phyloP scores from a whole-genome alignment of 176 grass and related monocot genomes.

The Bonia amplexicaulis region DNA sequence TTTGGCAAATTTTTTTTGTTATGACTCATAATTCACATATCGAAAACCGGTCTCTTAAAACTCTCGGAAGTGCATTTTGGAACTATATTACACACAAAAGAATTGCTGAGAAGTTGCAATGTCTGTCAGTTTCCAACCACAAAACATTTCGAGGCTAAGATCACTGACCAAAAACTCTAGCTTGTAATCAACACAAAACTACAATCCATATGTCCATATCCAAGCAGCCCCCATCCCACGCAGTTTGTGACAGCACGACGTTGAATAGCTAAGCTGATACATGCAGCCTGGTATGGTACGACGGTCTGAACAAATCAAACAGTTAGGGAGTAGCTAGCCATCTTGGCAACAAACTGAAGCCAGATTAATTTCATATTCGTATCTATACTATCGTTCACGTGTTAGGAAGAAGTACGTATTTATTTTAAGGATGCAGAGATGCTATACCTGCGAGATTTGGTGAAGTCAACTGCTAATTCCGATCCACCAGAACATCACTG shows the following conservation, averaged over 20 bases:
- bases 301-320: slow-evolving; percentile 26
- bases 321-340: slow-evolving; percentile 30
- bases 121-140: background rate
- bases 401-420: background rate
- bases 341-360: slow-evolving; percentile 23
- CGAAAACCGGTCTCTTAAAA: background rate
- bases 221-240: slow-evolving; percentile 3
- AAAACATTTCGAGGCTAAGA: background rate
- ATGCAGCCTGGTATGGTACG: background rate
- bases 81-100: background rate
- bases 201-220: background rate
- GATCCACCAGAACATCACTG: background rate
- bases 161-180: background rate
- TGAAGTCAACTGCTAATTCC: background rate
- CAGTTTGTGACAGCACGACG: background rate
- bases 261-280: slow-evolving; percentile 5
- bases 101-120: background rate
- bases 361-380: background rate
- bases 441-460: slow-evolving; percentile 32
- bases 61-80: background rate
- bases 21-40: background rate
- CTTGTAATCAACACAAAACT: background rate
- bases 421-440: slow-evolving; percentile 8
- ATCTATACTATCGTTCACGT: background rate
- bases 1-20: too few relatives aligned